These are phyloP conservation scores for Kingdonia uniflora DNA, from an alignment of 164 flowering plant genomes.

Conservation along the genomic window DNA sequence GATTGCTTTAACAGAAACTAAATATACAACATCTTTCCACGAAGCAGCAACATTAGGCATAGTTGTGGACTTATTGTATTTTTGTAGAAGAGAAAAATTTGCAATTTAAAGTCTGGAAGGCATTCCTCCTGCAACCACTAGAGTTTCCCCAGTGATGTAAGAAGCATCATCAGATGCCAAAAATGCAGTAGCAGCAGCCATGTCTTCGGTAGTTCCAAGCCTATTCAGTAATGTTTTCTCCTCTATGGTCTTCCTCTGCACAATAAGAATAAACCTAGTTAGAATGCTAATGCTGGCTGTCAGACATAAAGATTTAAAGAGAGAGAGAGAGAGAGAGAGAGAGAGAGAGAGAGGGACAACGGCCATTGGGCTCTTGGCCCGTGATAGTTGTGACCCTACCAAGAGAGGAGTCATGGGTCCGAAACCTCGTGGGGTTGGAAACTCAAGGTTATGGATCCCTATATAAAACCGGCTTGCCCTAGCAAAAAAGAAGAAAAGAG, in stretches of 20 bases:
- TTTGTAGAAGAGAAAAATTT: not conserved
- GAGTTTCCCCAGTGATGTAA: slow-evolving; percentile 83
- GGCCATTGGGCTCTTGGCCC: too few relatives aligned
- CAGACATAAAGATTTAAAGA: not conserved
- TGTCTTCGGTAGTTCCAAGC: slow-evolving; percentile 86
- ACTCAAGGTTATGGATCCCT: too few relatives aligned
- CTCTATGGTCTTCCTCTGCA: slow-evolving; percentile 47
- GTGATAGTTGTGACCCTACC: too few relatives aligned
- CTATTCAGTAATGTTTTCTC: slow-evolving; percentile 45
- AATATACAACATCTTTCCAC: not conserved
- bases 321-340: not conserved
- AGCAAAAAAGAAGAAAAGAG: too few relatives aligned
- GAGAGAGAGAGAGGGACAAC: too few relatives aligned
- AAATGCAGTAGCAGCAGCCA: slow-evolving; percentile 87
- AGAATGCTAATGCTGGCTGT: not conserved
- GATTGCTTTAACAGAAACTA: too few relatives aligned
- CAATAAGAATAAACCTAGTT: not conserved
- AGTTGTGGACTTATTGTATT: not conserved
- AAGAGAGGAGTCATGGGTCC: too few relatives aligned
- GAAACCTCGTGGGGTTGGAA: too few relatives aligned
- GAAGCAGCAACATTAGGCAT: not conserved
- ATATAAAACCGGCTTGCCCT: too few relatives aligned
- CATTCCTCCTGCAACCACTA: slow-evolving; percentile 83
- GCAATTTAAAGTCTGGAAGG: slow-evolving; percentile 58
- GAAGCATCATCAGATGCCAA: slow-evolving; percentile 96